A percentile compares a stretch with the other conserved stretches of the same genome.
Conservation (phyloP, 768 basidiomycete species). For the Mycena indigotica region DNA sequence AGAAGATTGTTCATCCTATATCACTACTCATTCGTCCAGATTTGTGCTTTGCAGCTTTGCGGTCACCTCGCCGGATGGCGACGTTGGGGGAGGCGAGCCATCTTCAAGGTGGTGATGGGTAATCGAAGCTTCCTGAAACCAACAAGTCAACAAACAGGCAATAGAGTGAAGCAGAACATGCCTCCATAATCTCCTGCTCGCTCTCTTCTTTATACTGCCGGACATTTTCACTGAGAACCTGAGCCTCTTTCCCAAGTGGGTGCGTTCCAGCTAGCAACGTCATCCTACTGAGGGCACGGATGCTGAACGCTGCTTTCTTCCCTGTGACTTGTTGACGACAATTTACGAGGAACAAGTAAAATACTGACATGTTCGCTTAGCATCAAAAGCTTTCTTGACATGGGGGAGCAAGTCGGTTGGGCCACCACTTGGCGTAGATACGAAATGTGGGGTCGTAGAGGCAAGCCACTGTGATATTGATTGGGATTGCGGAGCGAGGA, state of each 20-base stretch:
- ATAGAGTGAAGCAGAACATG: constrained; percentile 2
- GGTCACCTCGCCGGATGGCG: not conserved
- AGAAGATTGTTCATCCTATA: not conserved
- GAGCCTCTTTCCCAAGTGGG: constrained; percentile 38
- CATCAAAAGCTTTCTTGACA: constrained; percentile 89
- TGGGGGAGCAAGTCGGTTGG: constrained; percentile 83
- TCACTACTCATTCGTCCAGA: not conserved
- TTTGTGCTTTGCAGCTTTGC: not conserved
- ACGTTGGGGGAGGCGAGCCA: not conserved
- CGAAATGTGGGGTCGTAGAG: constrained; percentile 67
- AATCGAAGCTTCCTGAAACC: constrained; percentile 42
- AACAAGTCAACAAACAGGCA: constrained; percentile 12
- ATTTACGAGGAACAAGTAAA: constrained; percentile 3
- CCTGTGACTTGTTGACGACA: constrained; percentile 46
- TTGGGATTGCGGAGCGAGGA: not conserved
- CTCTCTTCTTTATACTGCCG: constrained; percentile 80
- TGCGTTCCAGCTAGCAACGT: constrained; percentile 52
- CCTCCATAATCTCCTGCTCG: constrained; percentile 53
- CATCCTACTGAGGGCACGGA: constrained; percentile 86
- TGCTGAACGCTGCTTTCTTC: constrained; percentile 85
- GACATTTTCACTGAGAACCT: constrained; percentile 59
- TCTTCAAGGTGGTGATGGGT: constrained; percentile 47
- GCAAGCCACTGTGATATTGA: constrained; percentile 64
- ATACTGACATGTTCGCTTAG: constrained; percentile 77
- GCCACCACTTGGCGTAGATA: constrained; percentile 56